phyloP scores from a whole-genome alignment of 2,329 filamentous ascomycete species.

The Fusarium burgessii region DNA sequence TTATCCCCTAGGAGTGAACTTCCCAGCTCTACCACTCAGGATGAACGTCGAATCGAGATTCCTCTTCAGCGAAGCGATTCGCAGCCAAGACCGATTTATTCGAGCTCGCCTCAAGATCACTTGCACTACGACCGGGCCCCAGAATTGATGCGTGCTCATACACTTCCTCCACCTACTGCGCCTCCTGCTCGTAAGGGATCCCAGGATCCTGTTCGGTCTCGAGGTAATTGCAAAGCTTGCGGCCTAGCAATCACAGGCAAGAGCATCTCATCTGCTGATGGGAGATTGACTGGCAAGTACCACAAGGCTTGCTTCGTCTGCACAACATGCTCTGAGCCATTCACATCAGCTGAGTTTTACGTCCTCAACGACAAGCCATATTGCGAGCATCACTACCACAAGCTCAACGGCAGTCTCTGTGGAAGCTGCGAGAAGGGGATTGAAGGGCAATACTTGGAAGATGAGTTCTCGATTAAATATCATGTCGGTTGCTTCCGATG shows the following conservation, averaged over 20 bases:
- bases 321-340: conserved; percentile 82
- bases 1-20: conserved; percentile 37
- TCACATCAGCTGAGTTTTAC: conserved; percentile 91
- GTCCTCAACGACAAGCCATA: conserved; percentile 89
- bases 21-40: conserved; percentile 41
- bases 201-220: conserved; percentile 61
- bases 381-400: conserved; percentile 93
- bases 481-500: conserved; percentile 91
- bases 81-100: conserved; percentile 28
- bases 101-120: conserved; percentile 37
- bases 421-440: conserved; percentile 84
- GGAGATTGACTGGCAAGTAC: conserved; percentile 90
- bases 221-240: conserved; percentile 88
- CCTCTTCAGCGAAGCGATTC: conserved; percentile 25
- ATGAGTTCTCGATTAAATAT: conserved; percentile 81
- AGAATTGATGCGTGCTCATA: conserved; percentile 18
- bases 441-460: conserved; percentile 93
- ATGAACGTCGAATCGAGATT: conserved; percentile 31
- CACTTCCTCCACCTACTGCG: conserved; percentile 21
- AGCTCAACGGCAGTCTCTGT: conserved; percentile 89
- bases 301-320: conserved; percentile 97
- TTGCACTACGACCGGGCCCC: conserved; percentile 19
- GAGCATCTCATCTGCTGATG: conserved; percentile 93
- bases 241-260: conserved; percentile 83
- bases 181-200: conserved; percentile 51